A percentile compares a stretch with the other conserved stretches of the same genome.
phyloP scores from a whole-genome alignment of 352 stramenopile genomes.

The Plasmopara muralis region DNA sequence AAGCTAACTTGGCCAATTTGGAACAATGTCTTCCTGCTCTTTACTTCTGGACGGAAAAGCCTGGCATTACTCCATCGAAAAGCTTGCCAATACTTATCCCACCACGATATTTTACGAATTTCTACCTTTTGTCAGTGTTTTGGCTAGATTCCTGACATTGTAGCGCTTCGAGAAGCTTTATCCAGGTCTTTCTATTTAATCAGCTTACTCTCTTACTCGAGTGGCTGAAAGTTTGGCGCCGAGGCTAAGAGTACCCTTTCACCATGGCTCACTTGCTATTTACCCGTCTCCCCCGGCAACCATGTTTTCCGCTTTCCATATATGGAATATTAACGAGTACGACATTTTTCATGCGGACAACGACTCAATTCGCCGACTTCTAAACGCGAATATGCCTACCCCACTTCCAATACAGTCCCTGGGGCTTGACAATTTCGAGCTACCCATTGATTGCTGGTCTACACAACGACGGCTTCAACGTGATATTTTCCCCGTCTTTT shows the following conservation, averaged over 20 bases:
- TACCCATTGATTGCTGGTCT: neutral
- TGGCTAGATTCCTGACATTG: neutral
- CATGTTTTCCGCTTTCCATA: no score
- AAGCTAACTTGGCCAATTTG: conserved; percentile 9
- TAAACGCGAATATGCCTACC: neutral
- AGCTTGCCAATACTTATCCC: neutral
- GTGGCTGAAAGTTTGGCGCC: no score
- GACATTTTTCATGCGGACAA: neutral
- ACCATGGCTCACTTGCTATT: no score
- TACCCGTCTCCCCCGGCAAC: no score
- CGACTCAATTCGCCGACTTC: neutral
- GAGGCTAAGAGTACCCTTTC: no score
- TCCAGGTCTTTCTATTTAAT: no score
- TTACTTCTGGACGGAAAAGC: neutral
- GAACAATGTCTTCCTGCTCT: conserved; percentile 4
- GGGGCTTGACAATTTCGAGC: neutral
- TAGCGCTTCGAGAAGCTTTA: neutral
- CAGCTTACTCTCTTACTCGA: no score
- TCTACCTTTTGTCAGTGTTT: neutral
- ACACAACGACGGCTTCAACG: neutral
- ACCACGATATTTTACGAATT: neutral
- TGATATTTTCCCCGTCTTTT: conserved; percentile 3
- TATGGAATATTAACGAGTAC: neutral
- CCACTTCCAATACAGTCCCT: neutral
- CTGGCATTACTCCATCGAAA: neutral